These are phyloP conservation scores for Saprolegnia diclina DNA, from an alignment of 352 stramenopile genomes.

Conservation along the genomic window DNA sequence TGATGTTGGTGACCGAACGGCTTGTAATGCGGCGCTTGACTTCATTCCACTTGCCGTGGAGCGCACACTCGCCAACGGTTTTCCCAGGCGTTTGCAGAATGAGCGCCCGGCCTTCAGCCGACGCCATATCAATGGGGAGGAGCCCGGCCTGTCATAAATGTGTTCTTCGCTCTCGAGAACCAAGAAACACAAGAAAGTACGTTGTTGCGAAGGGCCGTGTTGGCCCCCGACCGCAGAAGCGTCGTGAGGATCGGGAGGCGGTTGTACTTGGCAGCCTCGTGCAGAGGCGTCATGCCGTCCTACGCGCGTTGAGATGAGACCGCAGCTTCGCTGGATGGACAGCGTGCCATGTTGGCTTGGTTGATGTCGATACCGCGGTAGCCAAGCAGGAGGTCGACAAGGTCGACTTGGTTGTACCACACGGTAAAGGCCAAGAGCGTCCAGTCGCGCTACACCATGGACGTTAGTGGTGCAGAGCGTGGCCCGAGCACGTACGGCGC, in stretches of 20 bases:
- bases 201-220: constrained; percentile 10
- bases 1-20: constrained; percentile 14
- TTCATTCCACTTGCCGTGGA: constrained; percentile 8
- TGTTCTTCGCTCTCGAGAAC: neutral
- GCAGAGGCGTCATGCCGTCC: constrained; percentile 16
- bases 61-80: constrained; percentile 14
- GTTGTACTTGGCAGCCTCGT: constrained; percentile 10
- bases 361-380: constrained; percentile 17
- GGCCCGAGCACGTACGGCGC: constrained; percentile 1
- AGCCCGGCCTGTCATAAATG: neutral
- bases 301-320: neutral
- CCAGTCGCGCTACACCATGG: constrained; percentile 2
- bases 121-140: neutral
- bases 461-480: neutral
- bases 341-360: constrained; percentile 8
- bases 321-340: too few relatives aligned
- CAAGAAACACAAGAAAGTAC: neutral
- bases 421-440: constrained; percentile 10
- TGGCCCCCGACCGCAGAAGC: neutral
- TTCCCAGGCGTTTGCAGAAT: neutral
- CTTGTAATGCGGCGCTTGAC: constrained; percentile 12
- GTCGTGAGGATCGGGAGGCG: neutral
- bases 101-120: neutral
- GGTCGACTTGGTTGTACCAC: constrained; percentile 16
- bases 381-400: constrained; percentile 5